Evolutionary conservation across 2,329 filamentous ascomycete species (phyloP).

Genomic region (Aaosphaeria pasadenensis): DNA sequence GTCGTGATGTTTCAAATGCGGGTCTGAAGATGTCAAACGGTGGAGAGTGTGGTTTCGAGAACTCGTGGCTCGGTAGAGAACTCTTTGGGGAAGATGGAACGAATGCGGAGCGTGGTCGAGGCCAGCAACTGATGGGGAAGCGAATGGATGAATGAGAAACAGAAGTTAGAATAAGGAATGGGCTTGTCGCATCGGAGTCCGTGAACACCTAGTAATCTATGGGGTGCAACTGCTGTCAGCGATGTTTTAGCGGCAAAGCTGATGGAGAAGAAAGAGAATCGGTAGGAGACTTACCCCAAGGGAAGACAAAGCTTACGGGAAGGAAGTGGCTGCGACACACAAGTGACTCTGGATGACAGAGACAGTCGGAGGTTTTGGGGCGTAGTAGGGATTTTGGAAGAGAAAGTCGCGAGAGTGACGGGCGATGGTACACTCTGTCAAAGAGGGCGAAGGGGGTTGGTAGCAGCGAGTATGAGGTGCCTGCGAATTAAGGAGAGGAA

Average conservation of each 20-base stretch:
- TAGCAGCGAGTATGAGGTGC: slow-evolving; percentile 4
- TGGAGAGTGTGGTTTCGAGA: no score
- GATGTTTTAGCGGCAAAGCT: no score
- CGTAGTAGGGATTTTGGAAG: slow-evolving; percentile 4
- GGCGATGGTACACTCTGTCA: slow-evolving; percentile 27
- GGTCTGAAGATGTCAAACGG: neutral
- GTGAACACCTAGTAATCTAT: no score
- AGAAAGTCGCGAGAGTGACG: slow-evolving; percentile 14
- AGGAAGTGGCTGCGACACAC: slow-evolving; percentile 2
- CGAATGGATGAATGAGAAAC: no score
- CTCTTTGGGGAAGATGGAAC: no score
- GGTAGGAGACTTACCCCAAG: slow-evolving; percentile 7
- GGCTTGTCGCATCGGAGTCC: neutral
- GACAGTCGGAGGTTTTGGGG: slow-evolving; percentile 12
- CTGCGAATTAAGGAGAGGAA: slow-evolving; percentile 28
- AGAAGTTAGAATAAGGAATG: neutral
- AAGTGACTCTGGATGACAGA: slow-evolving; percentile 1
- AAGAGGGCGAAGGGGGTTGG: slow-evolving; percentile 25
- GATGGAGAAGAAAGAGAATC: neutral
- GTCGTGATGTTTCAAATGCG: neutral
- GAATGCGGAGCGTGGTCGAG: no score
- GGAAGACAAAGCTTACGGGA: slow-evolving; percentile 7
- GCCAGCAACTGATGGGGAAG: no score
- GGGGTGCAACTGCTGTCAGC: no score
- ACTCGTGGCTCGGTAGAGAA: no score